phyloP scores from a whole-genome alignment of 352 stramenopile species.

The Phytophthora megakarya region DNA sequence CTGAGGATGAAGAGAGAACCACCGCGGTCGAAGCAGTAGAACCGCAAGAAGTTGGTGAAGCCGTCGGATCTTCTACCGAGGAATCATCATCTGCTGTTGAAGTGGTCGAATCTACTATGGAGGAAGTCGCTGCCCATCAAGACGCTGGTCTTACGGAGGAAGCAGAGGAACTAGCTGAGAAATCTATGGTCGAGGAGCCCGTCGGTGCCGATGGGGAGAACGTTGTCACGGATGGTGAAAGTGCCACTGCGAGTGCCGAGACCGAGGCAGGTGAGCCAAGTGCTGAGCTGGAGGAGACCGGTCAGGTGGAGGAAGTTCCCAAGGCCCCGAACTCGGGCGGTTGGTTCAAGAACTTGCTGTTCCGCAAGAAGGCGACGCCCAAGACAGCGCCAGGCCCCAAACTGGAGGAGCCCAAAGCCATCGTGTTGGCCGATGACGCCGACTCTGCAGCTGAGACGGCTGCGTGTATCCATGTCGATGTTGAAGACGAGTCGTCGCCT shows the following conservation, averaged over 20 bases:
- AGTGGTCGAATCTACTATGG: neutral
- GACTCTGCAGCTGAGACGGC: slow-evolving; percentile 18
- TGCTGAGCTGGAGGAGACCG: neutral
- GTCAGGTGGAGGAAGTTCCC: neutral
- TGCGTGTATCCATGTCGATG: slow-evolving; percentile 25
- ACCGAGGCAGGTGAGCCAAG: neutral
- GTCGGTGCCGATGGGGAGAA: slow-evolving; percentile 5
- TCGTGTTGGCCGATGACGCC: no score
- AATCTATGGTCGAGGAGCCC: no score
- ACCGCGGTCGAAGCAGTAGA: neutral
- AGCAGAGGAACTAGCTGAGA: no score
- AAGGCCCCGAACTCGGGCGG: slow-evolving; percentile 6
- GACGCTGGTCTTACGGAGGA: no score
- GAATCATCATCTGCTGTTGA: neutral
- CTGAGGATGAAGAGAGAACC: no score
- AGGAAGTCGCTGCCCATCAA: neutral
- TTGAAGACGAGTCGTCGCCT: slow-evolving; percentile 29
- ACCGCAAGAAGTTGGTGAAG: no score
- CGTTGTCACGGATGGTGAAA: slow-evolving; percentile 5
- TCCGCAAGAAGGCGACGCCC: slow-evolving; percentile 20
- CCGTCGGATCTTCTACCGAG: neutral
- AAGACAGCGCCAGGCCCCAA: neutral
- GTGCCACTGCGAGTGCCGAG: slow-evolving; percentile 3
- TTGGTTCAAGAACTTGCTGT: slow-evolving; percentile 33
- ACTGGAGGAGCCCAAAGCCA: no score